Evolutionary conservation across 805 yeast genomes (phyloP).

Genomic region (Candida koratica): DNA sequence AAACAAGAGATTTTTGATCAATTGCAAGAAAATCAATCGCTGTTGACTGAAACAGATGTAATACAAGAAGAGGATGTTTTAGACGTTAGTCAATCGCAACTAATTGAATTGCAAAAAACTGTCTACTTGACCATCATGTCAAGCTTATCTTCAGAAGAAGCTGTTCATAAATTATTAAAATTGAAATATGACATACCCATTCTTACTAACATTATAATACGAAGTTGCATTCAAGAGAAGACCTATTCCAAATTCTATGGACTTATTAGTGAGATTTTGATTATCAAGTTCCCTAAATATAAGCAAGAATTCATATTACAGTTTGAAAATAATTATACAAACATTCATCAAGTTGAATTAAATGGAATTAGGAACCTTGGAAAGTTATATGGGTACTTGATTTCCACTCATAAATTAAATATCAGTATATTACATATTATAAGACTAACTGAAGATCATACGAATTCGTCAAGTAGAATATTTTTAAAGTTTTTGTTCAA

Average conservation of each 20-base stretch:
- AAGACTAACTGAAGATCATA: slow-evolving; percentile 61
- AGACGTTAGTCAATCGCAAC: slow-evolving; percentile 67
- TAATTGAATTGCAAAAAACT: slow-evolving; percentile 64
- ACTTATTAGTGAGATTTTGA: slow-evolving; percentile 51
- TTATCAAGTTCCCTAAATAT: slow-evolving; percentile 45
- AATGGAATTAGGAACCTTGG: slow-evolving; percentile 75
- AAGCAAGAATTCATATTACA: slow-evolving; percentile 43
- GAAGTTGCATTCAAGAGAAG: slow-evolving; percentile 80
- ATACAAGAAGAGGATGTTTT: slow-evolving; percentile 30
- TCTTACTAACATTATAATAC: slow-evolving; percentile 68
- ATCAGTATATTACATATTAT: slow-evolving; percentile 58
- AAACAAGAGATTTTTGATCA: slow-evolving; percentile 13
- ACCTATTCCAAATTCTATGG: slow-evolving; percentile 86
- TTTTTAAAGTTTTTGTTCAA: slow-evolving; percentile 77
- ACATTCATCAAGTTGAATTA: slow-evolving; percentile 65
- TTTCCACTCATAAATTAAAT: slow-evolving; percentile 65
- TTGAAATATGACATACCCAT: slow-evolving; percentile 43
- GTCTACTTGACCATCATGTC: slow-evolving; percentile 85
- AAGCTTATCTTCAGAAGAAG: slow-evolving; percentile 87
- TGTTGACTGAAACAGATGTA: neutral
- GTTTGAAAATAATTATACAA: slow-evolving; percentile 54
- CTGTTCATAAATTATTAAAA: slow-evolving; percentile 76
- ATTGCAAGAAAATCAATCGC: slow-evolving; percentile 1
- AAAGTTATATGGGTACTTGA: slow-evolving; percentile 78
- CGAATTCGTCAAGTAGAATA: slow-evolving; percentile 79